Percentiles rank a stretch among this genome's conserved stretches.
Conservation (phyloP, 176 grass and related monocot species). For the Ensete glaucum region DNA sequence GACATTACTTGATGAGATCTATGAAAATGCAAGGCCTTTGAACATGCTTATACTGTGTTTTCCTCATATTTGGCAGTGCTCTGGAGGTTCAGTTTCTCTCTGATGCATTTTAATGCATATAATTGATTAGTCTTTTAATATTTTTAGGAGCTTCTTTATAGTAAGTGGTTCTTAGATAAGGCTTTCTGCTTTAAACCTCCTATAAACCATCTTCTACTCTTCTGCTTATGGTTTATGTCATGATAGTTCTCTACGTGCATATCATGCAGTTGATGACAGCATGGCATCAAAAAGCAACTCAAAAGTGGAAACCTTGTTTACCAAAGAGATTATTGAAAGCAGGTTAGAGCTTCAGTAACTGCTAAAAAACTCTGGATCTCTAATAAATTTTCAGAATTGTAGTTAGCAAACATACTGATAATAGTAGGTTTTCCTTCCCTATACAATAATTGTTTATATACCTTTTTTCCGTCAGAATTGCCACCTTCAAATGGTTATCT, state of each 20-base stretch:
- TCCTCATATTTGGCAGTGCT: not conserved
- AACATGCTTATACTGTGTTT: not conserved
- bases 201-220: not conserved
- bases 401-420: not conserved
- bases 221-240: not conserved
- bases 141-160: too few relatives aligned
- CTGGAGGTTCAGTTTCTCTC: not conserved
- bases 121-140: not conserved
- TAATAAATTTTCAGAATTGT: not conserved
- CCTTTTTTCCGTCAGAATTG: constrained; percentile 36
- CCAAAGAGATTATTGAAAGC: constrained; percentile 36
- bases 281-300: constrained; percentile 41
- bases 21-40: not conserved
- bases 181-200: too few relatives aligned
- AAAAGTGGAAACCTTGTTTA: constrained; percentile 55
- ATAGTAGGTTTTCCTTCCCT: constrained; percentile 8
- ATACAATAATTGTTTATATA: not conserved
- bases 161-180: too few relatives aligned
- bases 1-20: not conserved
- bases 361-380: not conserved
- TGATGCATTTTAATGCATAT: not conserved
- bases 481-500: constrained; percentile 82
- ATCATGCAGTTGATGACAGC: constrained; percentile 47
- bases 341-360: constrained; percentile 40
- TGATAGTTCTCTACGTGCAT: constrained; percentile 2